Conservation (phyloP, 192 early-diverging fungal genomes). For the Umbelopsis sp. region DNA sequence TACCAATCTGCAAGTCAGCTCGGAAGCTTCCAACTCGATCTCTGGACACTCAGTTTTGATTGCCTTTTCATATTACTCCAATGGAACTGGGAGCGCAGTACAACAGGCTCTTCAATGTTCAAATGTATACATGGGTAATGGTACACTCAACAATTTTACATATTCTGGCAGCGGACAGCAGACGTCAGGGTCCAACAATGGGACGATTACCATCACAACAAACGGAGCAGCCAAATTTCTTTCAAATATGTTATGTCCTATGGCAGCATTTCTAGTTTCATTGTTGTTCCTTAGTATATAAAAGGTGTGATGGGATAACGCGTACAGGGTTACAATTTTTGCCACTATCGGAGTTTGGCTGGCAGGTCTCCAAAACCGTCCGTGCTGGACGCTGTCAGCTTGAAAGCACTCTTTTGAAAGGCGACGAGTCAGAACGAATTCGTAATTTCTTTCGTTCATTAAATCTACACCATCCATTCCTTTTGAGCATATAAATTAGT, state of each 20-base stretch:
- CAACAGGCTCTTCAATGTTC: constrained; percentile 20
- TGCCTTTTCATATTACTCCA: constrained; percentile 3
- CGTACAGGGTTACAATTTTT: neutral
- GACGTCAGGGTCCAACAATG: neutral
- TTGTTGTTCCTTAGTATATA: neutral
- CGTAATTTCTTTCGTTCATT: neutral
- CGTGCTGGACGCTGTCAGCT: neutral
- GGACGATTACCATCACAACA: constrained; percentile 19
- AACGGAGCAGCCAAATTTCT: neutral
- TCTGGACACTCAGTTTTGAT: constrained; percentile 25
- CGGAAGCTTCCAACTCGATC: constrained; percentile 11
- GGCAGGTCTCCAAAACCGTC: neutral
- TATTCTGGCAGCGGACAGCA: constrained; percentile 12
- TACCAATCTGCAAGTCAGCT: constrained; percentile 11
- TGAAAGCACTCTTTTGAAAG: neutral
- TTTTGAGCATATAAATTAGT: neutral
- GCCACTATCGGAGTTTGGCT: constrained; percentile 15
- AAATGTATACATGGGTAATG: constrained; percentile 26
- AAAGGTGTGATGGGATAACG: neutral
- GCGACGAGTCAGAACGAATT: neutral
- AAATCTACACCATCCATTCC: neutral
- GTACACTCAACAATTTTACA: constrained; percentile 19
- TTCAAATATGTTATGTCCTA: neutral
- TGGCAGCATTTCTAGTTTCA: neutral
- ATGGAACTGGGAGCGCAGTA: constrained; percentile 18